Conservation (phyloP, 1,139 yeast genomes). For the Cylindricascospora bacillispora region DNA sequence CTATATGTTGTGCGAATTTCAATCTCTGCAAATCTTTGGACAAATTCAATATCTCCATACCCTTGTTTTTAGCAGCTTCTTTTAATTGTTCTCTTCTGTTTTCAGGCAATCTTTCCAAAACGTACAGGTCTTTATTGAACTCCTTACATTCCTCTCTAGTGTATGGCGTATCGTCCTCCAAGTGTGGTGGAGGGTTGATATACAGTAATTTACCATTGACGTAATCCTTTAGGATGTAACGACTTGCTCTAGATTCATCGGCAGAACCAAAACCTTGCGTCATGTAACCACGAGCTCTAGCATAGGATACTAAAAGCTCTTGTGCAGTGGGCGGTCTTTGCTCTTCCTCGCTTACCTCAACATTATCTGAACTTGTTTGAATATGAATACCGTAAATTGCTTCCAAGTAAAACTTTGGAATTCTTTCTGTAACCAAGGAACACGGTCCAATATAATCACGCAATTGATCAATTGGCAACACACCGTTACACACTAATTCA, state of each 20-base stretch:
- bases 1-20: slow-evolving; percentile 70
- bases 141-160: slow-evolving; percentile 41
- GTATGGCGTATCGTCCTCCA: slow-evolving; percentile 34
- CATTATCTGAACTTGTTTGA: slow-evolving; percentile 65
- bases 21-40: slow-evolving; percentile 56
- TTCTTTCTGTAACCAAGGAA: slow-evolving; percentile 71
- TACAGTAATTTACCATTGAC: slow-evolving; percentile 82
- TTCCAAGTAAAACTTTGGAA: slow-evolving; percentile 81
- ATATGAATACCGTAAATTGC: slow-evolving; percentile 91
- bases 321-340: slow-evolving; percentile 59
- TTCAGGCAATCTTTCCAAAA: slow-evolving; percentile 52
- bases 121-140: slow-evolving; percentile 66
- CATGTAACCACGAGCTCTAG: slow-evolving; percentile 94
- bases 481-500: slow-evolving; percentile 96
- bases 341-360: slow-evolving; percentile 51
- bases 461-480: slow-evolving; percentile 91
- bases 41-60: slow-evolving; percentile 47
- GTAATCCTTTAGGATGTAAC: slow-evolving; percentile 86
- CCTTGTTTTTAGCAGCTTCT: slow-evolving; percentile 44
- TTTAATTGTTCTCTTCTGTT: slow-evolving; percentile 60
- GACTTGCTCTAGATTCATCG: slow-evolving; percentile 89
- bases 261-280: slow-evolving; percentile 96
- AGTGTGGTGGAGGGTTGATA: slow-evolving; percentile 77
- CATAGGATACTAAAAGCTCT: slow-evolving; percentile 83
- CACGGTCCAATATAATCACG: slow-evolving; percentile 91